Percentiles rank a stretch among this genome's conserved stretches.
Conservation (phyloP, 2,329 filamentous ascomycete species). For the Pseudogymnoascus sp. region DNA sequence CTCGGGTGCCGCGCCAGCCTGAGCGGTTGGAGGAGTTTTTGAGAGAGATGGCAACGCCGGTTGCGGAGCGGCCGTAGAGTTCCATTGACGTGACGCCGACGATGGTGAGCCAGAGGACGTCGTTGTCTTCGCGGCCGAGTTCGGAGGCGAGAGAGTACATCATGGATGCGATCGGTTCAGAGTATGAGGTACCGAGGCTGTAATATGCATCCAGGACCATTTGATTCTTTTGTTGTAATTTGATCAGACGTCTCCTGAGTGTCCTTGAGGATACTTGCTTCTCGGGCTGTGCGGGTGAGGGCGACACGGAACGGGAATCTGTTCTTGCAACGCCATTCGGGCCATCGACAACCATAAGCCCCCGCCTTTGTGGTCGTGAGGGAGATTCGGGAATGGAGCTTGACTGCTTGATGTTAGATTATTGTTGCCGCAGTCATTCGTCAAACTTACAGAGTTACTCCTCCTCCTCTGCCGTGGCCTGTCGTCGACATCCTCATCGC, state of each 20-base stretch:
- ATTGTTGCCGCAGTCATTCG: neutral
- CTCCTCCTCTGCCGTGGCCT: conserved; percentile 72
- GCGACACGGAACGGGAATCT: conserved; percentile 31
- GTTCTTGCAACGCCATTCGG: conserved; percentile 40
- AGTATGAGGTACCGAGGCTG: conserved; percentile 78
- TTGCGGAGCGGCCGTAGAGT: conserved; percentile 78
- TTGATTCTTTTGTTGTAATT: conserved; percentile 72
- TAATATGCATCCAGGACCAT: conserved; percentile 74
- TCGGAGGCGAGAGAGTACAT: conserved; percentile 93
- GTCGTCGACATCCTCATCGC: conserved; percentile 62
- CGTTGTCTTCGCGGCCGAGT: conserved; percentile 91
- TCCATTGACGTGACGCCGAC: conserved; percentile 93
- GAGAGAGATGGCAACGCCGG: conserved; percentile 62
- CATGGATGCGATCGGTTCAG: conserved; percentile 89
- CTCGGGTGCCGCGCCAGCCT: conserved; percentile 76
- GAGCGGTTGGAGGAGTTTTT: conserved; percentile 49
- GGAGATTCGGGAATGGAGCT: conserved; percentile 61
- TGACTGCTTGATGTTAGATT: conserved; percentile 39
- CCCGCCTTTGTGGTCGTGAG: conserved; percentile 50
- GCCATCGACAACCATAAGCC: conserved; percentile 50
- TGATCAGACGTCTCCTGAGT: conserved; percentile 65
- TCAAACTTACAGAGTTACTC: conserved; percentile 70
- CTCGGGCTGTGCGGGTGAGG: conserved; percentile 50
- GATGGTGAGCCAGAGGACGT: conserved; percentile 89
- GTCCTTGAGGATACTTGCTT: conserved; percentile 63